Conservation (phyloP, 2,329 filamentous ascomycete species). For the Phyllosticta citribraziliensis region DNA sequence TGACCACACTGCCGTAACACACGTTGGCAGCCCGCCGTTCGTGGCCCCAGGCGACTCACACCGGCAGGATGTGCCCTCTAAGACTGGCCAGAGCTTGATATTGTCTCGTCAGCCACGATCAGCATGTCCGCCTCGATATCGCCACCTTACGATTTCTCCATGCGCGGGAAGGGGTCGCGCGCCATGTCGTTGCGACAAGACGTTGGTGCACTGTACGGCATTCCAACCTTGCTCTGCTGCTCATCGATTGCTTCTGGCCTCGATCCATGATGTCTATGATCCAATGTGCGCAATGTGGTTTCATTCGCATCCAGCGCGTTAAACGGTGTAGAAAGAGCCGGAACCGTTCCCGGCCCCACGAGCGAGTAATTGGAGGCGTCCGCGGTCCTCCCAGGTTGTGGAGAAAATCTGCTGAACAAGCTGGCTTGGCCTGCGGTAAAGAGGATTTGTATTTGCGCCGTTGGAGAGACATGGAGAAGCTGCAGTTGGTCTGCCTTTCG, state of each 20-base stretch:
- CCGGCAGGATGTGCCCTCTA: slow-evolving; percentile 40
- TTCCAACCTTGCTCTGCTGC: slow-evolving; percentile 41
- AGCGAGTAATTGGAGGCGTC: slow-evolving; percentile 39
- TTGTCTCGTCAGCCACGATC: slow-evolving; percentile 46
- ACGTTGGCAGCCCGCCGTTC: slow-evolving; percentile 30
- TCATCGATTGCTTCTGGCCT: slow-evolving; percentile 40
- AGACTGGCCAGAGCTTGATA: slow-evolving; percentile 43
- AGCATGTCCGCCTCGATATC: slow-evolving; percentile 47
- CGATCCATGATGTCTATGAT: slow-evolving; percentile 34
- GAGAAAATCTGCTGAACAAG: slow-evolving; percentile 34
- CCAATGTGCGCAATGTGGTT: slow-evolving; percentile 40
- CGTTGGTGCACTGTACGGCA: slow-evolving; percentile 31
- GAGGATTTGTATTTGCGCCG: slow-evolving; percentile 31
- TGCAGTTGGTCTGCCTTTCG: too few relatives aligned
- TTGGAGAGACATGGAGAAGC: slow-evolving; percentile 38
- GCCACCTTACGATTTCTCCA: slow-evolving; percentile 30
- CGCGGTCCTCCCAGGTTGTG: slow-evolving; percentile 38
- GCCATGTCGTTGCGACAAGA: slow-evolving; percentile 31
- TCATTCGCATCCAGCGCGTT: slow-evolving; percentile 38
- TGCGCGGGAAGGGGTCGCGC: slow-evolving; percentile 22
- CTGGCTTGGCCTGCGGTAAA: slow-evolving; percentile 29
- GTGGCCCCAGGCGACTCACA: slow-evolving; percentile 44
- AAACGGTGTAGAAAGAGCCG: slow-evolving; percentile 37
- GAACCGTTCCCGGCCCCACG: slow-evolving; percentile 37
- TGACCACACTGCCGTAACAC: neutral